phyloP scores from a whole-genome alignment of 2,329 filamentous ascomycete genomes.

The Acephala macrosclerotiorum region DNA sequence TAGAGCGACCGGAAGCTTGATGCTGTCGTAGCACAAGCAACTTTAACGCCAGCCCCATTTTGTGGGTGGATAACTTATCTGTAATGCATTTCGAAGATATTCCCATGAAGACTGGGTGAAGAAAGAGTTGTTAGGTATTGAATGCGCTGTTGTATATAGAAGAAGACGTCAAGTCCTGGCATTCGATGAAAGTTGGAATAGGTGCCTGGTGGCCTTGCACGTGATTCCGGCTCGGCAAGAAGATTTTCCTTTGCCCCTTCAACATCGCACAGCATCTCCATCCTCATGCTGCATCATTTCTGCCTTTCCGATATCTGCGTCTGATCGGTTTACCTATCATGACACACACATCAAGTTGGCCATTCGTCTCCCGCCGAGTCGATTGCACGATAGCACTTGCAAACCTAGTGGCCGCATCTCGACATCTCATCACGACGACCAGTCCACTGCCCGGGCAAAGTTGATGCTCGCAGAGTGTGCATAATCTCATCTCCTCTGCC shows the following conservation, averaged over 20 bases:
- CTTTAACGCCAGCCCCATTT: conserved; percentile 35
- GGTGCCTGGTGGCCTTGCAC: conserved; percentile 24
- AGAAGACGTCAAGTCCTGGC: conserved; percentile 15
- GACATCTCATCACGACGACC: neutral
- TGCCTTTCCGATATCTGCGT: neutral
- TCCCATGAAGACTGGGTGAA: conserved; percentile 18
- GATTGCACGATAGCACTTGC: neutral
- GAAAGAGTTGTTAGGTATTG: conserved; percentile 35
- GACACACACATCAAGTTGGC: neutral
- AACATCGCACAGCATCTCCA: neutral
- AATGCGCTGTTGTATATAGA: conserved; percentile 25
- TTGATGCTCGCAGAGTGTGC: conserved; percentile 11
- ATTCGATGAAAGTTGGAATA: neutral
- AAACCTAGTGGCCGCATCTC: neutral
- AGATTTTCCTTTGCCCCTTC: neutral
- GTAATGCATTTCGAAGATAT: conserved; percentile 11
- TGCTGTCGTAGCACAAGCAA: conserved; percentile 25
- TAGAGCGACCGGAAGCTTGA: conserved; percentile 15
- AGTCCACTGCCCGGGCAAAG: conserved; percentile 10
- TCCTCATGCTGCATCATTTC: neutral
- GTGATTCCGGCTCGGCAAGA: conserved; percentile 7
- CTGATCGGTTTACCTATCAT: neutral
- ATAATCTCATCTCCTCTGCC: conserved; percentile 10
- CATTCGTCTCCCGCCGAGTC: neutral
- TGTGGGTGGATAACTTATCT: conserved; percentile 28